Conservation (phyloP, 345 rosid genomes). For the Melaleuca quinquenervia region DNA sequence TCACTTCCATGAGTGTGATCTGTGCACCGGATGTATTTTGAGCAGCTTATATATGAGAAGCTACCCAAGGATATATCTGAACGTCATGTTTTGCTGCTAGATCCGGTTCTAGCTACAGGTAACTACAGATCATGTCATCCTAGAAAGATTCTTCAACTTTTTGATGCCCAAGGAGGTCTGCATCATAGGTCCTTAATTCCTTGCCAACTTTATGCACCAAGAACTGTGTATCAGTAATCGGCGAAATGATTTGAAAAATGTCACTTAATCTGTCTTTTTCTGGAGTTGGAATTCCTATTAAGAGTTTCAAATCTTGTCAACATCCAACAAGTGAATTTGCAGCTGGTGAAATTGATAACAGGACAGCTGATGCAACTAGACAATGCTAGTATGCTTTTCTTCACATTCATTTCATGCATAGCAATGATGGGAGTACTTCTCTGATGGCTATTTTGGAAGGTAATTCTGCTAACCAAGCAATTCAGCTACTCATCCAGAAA, state of each 20-base stretch:
- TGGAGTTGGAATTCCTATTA: not conserved
- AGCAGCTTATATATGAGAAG: slow-evolving; percentile 94
- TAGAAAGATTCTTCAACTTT: not conserved
- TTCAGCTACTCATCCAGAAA: slow-evolving; percentile 71
- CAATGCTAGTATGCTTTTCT: not conserved
- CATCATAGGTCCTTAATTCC: not conserved
- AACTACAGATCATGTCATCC: slow-evolving; percentile 1
- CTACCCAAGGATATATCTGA: slow-evolving; percentile 94
- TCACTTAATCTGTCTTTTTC: not conserved
- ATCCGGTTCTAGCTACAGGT: slow-evolving; percentile 96
- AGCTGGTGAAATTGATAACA: not conserved
- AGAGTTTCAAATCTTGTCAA: not conserved
- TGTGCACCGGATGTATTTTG: not conserved
- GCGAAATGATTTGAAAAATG: not conserved
- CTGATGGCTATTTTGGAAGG: slow-evolving; percentile 27
- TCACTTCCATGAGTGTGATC: not conserved
- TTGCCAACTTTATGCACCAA: not conserved
- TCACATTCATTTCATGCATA: not conserved
- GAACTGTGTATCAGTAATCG: not conserved
- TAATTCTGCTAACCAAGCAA: slow-evolving; percentile 93
- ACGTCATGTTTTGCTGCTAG: slow-evolving; percentile 92
- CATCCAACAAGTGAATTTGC: not conserved
- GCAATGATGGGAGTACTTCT: not conserved
- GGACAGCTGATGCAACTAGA: not conserved
- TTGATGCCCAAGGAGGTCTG: not conserved